Evolutionary conservation across 225 moss, liverwort and hornwort genomes (phyloP), one percentile per base, ranked within the genome.

Genomic region (Neckera pumila): DNA sequence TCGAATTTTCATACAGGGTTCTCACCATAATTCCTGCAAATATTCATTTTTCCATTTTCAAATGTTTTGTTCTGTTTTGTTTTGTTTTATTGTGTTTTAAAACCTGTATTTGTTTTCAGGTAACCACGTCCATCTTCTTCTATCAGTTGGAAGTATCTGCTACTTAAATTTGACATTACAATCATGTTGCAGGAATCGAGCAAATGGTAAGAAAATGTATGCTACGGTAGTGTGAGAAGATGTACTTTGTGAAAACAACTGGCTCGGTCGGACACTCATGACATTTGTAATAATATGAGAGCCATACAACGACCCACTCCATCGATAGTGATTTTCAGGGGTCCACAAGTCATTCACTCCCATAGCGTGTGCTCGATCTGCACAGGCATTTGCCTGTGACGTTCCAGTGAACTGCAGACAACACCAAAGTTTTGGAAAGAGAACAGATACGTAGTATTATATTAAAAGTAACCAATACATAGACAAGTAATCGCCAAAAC

Each of bases 241-340:
- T 89, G 28, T 21, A 97, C 96, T 94, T 81, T 93, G 93, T 26
- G 95, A 95, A 82, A 97, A 94, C 21, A 95, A 90, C 47, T 82
- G 84, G 72, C 84, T 81, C 69, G 85, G 90, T 51, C 86, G 90
- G 25, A 95, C 95, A 10, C 88, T 8, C 81, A 31, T 85, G 31
- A 94, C 92, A 80, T 58, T 93, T 40, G 93, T 87, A 40, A 78
- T 91, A 54, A 90, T 56, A 61, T 97, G 92, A 54, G 88, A 81
- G 43, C 96, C 92, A 83, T 95, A 95, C 92, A 93, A 89, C 51
- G 96, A 95, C 51, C 76, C 71, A 51, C 76, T 88, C 96, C 96
- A 97, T 83, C 94, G 91, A 72, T 95, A 95, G 85, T 95, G 96
- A 80, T 95, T 95, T 78, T 95, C 94, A 45, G 95, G 96, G 36